A percentile compares a stretch with the other conserved stretches of the same genome.
Evolutionary conservation across 352 stramenopile genomes (phyloP).

Genomic region (Phytophthora boehmeriae): DNA sequence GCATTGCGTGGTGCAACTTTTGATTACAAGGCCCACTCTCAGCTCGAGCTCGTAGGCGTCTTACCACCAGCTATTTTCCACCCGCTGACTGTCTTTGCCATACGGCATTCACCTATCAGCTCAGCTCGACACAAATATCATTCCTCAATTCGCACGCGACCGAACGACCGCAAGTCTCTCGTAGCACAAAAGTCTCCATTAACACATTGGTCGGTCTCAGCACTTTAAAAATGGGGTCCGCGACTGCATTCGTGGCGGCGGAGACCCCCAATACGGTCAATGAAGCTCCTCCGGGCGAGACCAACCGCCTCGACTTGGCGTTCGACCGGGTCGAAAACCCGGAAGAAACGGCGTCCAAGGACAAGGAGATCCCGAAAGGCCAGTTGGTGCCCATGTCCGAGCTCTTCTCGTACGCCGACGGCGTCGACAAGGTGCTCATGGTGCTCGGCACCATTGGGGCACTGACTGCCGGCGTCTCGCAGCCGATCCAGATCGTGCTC

Average conservation of each 20-base stretch:
- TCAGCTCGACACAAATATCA: background rate
- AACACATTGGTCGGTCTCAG: background rate
- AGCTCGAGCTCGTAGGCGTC: too few relatives aligned
- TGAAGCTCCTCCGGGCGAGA: constrained; percentile 6
- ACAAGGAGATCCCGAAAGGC: constrained; percentile 24
- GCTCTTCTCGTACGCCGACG: constrained; percentile 67
- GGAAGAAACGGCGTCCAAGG: constrained; percentile 12
- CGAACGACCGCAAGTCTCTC: background rate
- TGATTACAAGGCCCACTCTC: too few relatives aligned
- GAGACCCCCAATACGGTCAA: constrained; percentile 19
- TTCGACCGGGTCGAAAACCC: constrained; percentile 31
- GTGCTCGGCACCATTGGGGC: constrained; percentile 47
- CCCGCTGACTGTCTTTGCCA: background rate
- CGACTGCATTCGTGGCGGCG: constrained; percentile 19
- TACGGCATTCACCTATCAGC: background rate
- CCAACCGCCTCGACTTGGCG: constrained; percentile 30
- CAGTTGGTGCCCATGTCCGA: constrained; percentile 48
- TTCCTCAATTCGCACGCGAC: background rate
- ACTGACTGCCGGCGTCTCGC: constrained; percentile 46
- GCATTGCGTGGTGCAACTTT: too few relatives aligned
- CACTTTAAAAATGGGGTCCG: constrained; percentile 23
- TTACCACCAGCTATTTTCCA: background rate
- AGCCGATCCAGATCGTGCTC: constrained; percentile 76
- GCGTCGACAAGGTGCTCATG: constrained; percentile 64
- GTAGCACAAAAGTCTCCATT: background rate